These are phyloP conservation scores for Suillus placidus DNA, from an alignment of 768 basidiomycete species.

Conservation along the genomic window DNA sequence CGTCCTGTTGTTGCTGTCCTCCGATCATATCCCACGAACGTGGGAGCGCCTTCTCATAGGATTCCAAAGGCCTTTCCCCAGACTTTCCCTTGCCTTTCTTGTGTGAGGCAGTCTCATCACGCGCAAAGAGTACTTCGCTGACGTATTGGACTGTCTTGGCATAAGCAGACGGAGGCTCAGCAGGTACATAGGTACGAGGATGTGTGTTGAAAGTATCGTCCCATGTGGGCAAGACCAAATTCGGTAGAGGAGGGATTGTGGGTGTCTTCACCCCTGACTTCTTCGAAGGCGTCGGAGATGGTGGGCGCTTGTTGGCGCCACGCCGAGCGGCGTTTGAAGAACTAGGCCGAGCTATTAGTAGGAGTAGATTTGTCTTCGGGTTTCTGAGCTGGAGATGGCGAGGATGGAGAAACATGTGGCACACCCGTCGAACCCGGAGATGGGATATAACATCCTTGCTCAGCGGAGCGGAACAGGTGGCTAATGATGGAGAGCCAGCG, in stretches of 20 bases:
- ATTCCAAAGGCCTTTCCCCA: constrained; percentile 22
- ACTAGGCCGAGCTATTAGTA: constrained; percentile 18
- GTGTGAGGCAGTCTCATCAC: constrained; percentile 30
- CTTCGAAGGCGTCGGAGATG: constrained; percentile 51
- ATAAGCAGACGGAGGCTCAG: constrained; percentile 38
- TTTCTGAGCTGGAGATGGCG: constrained; percentile 20
- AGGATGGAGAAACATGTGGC: constrained; percentile 8
- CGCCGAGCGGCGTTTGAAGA: constrained; percentile 38
- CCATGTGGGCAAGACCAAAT: constrained; percentile 90
- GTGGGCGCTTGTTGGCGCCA: constrained; percentile 31
- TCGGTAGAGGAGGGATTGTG: constrained; percentile 52
- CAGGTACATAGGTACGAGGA: constrained; percentile 61
- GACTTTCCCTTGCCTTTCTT: constrained; percentile 40
- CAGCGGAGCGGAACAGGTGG: constrained; percentile 20
- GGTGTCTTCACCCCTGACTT: constrained; percentile 38
- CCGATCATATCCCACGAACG: constrained; percentile 66
- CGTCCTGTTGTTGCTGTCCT: constrained; percentile 38
- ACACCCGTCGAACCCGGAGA: constrained; percentile 9
- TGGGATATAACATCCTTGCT: constrained; percentile 8
- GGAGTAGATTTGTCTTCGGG: constrained; percentile 23
- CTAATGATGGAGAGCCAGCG: constrained; percentile 18
- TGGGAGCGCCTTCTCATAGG: constrained; percentile 71
- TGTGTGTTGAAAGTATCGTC: constrained; percentile 76
- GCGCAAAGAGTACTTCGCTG: constrained; percentile 61
- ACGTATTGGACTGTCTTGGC: constrained; percentile 67